Conservation (phyloP, 2,329 filamentous ascomycete genomes). For the Botrytis byssoidea region DNA sequence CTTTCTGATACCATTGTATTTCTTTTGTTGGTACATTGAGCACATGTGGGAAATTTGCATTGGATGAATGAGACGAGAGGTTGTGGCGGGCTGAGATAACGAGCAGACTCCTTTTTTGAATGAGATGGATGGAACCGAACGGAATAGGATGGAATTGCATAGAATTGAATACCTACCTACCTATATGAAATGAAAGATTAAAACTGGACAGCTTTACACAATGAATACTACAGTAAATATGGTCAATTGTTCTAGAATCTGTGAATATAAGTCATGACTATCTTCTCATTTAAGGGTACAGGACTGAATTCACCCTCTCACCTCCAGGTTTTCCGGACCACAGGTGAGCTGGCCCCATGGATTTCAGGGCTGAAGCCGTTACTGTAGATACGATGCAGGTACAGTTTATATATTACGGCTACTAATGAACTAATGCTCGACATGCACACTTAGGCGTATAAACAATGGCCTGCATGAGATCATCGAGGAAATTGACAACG, state of each 20-base stretch:
- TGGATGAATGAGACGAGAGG: not conserved
- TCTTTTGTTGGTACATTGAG: conserved; percentile 9
- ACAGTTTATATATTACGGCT: not conserved
- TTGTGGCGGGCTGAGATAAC: not conserved
- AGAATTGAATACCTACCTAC: conserved; percentile 3
- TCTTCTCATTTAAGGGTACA: not conserved
- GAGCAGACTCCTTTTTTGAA: not conserved
- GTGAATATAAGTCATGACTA: not conserved
- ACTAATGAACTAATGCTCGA: not conserved
- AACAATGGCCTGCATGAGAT: conserved; percentile 1
- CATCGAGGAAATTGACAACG: not conserved
- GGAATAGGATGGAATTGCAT: not conserved
- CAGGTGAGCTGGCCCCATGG: not conserved
- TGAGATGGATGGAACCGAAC: not conserved
- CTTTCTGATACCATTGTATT: not conserved
- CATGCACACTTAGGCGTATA: not conserved
- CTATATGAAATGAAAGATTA: not conserved
- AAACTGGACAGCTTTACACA: not conserved
- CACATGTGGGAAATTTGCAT: not conserved
- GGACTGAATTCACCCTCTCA: not conserved
- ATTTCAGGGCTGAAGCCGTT: not conserved
- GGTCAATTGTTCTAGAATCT: not conserved
- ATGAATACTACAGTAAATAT: not conserved
- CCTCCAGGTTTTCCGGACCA: not conserved
- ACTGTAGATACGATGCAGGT: conserved; percentile 16